Percentiles rank a stretch among this genome's conserved stretches.
These are phyloP conservation scores for Colletotrichum spaethianum DNA, from an alignment of 2,329 filamentous ascomycete genomes.

Conservation along the genomic window DNA sequence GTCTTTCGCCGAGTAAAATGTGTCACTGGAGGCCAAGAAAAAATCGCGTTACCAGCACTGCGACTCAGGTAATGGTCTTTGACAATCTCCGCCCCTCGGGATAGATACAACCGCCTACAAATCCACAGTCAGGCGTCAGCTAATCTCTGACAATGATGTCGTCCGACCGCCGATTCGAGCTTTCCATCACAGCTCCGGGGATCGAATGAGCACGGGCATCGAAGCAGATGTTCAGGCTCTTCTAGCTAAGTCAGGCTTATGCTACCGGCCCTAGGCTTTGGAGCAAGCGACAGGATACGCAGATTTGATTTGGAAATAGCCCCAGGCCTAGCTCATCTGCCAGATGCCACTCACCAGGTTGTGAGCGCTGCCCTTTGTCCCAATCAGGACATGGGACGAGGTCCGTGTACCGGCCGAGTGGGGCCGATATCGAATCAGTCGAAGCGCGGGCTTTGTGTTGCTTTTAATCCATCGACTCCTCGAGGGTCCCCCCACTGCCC, in stretches of 20 bases:
- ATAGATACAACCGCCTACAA: background rate
- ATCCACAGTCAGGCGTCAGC: background rate
- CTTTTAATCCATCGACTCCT: no score
- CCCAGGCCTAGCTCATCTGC: constrained; percentile 18
- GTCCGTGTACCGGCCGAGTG: constrained; percentile 26
- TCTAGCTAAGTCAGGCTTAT: background rate
- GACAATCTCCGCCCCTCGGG: background rate
- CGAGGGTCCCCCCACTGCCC: background rate
- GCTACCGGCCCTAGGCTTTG: background rate
- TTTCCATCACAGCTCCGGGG: constrained; percentile 24
- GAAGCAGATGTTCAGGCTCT: constrained; percentile 6
- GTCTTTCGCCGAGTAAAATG: background rate
- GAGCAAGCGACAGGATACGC: constrained; percentile 9
- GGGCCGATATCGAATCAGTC: constrained; percentile 20
- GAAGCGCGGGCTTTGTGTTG: background rate
- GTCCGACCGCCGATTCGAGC: constrained; percentile 37
- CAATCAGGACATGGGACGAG: constrained; percentile 17
- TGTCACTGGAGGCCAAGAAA: background rate
- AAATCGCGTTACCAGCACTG: background rate
- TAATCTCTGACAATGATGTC: background rate
- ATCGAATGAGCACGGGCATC: constrained; percentile 31
- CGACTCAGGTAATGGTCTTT: background rate
- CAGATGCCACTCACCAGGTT: constrained; percentile 25
- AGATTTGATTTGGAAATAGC: constrained; percentile 27
- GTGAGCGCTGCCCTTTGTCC: constrained; percentile 21